Evolutionary conservation across 805 yeast species (phyloP).

Genomic region (Lipomyces sp.): DNA sequence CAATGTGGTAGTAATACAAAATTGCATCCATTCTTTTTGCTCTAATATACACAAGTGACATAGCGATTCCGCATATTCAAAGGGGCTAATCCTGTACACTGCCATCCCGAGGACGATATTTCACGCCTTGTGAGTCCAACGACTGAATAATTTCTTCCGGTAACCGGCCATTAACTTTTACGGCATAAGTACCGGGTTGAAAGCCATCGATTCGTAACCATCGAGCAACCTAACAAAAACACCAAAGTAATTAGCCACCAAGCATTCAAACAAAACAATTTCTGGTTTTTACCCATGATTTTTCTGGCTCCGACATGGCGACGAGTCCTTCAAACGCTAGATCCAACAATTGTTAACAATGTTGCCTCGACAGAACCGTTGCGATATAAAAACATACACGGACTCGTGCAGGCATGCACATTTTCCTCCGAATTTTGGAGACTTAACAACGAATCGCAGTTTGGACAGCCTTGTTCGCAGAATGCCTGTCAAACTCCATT

Average conservation of each 20-base stretch:
- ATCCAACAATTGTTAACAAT: not conserved
- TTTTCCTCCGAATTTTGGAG: constrained; percentile 79
- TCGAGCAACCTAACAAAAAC: constrained; percentile 59
- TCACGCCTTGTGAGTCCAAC: constrained; percentile 72
- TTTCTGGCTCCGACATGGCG: constrained; percentile 81
- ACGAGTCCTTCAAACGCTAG: constrained; percentile 87
- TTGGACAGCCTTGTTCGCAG: constrained; percentile 89
- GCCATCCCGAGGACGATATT: constrained; percentile 95
- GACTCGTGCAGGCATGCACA: constrained; percentile 91
- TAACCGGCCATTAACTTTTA: constrained; percentile 85
- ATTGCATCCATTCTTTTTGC: not conserved
- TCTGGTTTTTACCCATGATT: constrained; percentile 82
- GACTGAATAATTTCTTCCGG: constrained; percentile 84
- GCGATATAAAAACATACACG: constrained; percentile 49
- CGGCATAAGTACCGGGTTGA: constrained; percentile 87
- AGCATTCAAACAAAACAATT: no score
- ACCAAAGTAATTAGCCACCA: no score
- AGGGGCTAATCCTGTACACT: constrained; percentile 49
- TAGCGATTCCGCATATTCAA: not conserved
- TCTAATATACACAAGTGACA: not conserved
- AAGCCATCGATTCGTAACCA: constrained; percentile 93
- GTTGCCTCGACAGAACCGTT: not conserved
- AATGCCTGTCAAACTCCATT: constrained; percentile 53
- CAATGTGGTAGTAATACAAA: no score
- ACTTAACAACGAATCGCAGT: constrained; percentile 88